Conservation (phyloP, 2,329 filamentous ascomycete genomes). For the Arachnomyces sp. region DNA sequence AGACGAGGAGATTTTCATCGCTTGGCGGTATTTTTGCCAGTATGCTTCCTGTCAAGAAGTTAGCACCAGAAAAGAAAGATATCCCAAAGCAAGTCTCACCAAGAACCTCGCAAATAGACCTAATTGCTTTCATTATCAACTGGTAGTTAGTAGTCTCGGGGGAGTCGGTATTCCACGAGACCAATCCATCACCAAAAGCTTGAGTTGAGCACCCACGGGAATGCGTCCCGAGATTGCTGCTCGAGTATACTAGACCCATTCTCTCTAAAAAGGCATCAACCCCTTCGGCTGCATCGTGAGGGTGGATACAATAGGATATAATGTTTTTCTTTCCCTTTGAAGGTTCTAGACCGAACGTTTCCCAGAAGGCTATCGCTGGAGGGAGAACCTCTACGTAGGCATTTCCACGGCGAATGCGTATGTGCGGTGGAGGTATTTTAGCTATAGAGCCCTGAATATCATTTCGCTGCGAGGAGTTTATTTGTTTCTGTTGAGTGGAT, state of each 20-base stretch:
- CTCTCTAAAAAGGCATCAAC: slow-evolving; percentile 47
- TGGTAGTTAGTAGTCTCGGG: slow-evolving; percentile 22
- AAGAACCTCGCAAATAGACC: slow-evolving; percentile 27
- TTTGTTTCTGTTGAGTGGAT: slow-evolving; percentile 20
- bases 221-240: slow-evolving; percentile 50
- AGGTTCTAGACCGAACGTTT: slow-evolving; percentile 52
- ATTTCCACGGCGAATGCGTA: slow-evolving; percentile 48
- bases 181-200: slow-evolving; percentile 30
- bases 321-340: slow-evolving; percentile 50
- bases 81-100: slow-evolving; percentile 21
- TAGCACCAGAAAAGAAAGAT: slow-evolving; percentile 7
- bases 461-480: no score
- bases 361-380: slow-evolving; percentile 53
- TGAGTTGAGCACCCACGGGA: slow-evolving; percentile 34
- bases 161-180: slow-evolving; percentile 27
- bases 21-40: slow-evolving; percentile 26
- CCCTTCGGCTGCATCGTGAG: slow-evolving; percentile 39
- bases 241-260: slow-evolving; percentile 48
- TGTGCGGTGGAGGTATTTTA: slow-evolving; percentile 43
- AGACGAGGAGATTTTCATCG: slow-evolving; percentile 46
- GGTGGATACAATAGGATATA: slow-evolving; percentile 51
- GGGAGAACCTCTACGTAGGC: slow-evolving; percentile 49
- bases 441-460: slow-evolving; percentile 29
- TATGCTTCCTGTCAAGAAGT: slow-evolving; percentile 23
- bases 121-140: slow-evolving; percentile 28